Percentiles rank a stretch among this genome's conserved stretches.
Conservation (phyloP, 306 rosid genomes). For the Nissolia schottii region DNA sequence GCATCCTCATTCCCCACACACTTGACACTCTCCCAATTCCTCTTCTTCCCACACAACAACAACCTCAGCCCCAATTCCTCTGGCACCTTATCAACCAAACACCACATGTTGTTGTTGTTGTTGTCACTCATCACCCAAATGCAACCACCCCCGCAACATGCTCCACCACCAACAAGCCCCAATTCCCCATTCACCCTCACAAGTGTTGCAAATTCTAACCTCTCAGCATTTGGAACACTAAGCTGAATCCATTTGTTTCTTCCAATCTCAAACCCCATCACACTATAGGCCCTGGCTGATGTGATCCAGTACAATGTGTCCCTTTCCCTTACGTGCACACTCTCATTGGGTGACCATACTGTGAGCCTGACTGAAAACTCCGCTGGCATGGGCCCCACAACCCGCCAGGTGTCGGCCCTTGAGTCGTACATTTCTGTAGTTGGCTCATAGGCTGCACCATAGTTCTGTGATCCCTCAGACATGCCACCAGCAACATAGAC, state of each 20-base stretch:
- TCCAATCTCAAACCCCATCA: slow-evolving; percentile 44
- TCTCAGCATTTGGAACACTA: slow-evolving; percentile 61
- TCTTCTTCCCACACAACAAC: slow-evolving; percentile 36
- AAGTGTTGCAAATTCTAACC: slow-evolving; percentile 61
- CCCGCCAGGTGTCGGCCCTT: slow-evolving; percentile 28
- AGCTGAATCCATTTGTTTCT: slow-evolving; percentile 47
- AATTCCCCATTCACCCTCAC: slow-evolving; percentile 40
- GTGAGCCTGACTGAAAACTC: slow-evolving; percentile 74
- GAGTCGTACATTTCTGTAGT: slow-evolving; percentile 69
- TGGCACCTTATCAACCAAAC: slow-evolving; percentile 49
- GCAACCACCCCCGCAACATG: slow-evolving; percentile 32
- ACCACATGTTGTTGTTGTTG: slow-evolving; percentile 41
- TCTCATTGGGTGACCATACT: slow-evolving; percentile 77
- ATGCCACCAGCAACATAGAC: slow-evolving; percentile 70
- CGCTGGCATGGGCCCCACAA: slow-evolving; percentile 46
- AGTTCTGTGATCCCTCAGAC: slow-evolving; percentile 36
- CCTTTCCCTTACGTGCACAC: slow-evolving; percentile 33
- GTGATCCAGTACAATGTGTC: slow-evolving; percentile 73
- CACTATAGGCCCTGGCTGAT: slow-evolving; percentile 60
- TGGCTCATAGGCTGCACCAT: slow-evolving; percentile 44
- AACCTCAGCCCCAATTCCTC: slow-evolving; percentile 47
- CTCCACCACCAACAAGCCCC: slow-evolving; percentile 60
- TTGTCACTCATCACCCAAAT: slow-evolving; percentile 59
- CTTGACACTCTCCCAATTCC: slow-evolving; percentile 55
- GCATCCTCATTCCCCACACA: slow-evolving; percentile 53